phyloP scores from a whole-genome alignment of 2,329 filamentous ascomycete genomes.

The Epichloe aotearoae region DNA sequence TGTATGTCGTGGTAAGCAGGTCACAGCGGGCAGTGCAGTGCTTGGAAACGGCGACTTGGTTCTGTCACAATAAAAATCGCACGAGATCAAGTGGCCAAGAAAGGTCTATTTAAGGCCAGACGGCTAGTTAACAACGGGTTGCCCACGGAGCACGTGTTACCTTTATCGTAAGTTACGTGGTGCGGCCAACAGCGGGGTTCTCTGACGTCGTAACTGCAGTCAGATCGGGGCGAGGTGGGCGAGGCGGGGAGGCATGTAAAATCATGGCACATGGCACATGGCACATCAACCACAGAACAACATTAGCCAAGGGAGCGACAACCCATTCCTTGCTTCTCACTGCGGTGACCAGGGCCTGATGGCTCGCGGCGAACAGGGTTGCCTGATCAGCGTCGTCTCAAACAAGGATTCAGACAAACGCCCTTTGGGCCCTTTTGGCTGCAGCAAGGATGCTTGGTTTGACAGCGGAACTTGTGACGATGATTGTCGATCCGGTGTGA shows the following conservation, averaged over 20 bases:
- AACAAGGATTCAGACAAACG: neutral
- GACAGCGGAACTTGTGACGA: neutral
- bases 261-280: neutral
- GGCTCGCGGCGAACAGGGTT: neutral
- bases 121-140: neutral
- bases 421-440: neutral
- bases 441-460: neutral
- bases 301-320: neutral
- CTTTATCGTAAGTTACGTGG: neutral
- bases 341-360: neutral
- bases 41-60: neutral
- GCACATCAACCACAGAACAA: neutral
- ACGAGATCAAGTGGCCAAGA: neutral
- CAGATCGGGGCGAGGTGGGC: neutral
- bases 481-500: neutral
- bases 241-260: neutral
- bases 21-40: neutral
- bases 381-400: neutral
- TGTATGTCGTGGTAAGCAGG: neutral
- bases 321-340: neutral
- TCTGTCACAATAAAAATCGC: too few relatives aligned
- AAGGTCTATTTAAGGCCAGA: neutral
- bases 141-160: too few relatives aligned
- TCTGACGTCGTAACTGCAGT: slow-evolving; percentile 3
- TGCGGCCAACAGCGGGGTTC: slow-evolving; percentile 2